These are phyloP conservation scores for Ascochyta lentis DNA, from an alignment of 2,329 filamentous ascomycete species.

Conservation along the genomic window DNA sequence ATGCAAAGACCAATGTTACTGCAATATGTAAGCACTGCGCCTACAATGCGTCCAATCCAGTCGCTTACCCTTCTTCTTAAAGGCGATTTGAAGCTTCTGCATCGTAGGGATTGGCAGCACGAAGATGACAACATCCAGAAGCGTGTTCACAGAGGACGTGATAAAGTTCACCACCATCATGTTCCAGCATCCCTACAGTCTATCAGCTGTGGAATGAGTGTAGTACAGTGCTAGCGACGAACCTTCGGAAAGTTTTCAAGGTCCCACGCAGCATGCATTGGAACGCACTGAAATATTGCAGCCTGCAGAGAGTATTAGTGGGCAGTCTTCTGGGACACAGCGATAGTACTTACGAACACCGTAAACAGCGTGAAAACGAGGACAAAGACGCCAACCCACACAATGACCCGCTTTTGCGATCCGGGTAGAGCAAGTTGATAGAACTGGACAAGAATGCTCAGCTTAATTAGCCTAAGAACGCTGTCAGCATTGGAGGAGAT, in stretches of 20 bases:
- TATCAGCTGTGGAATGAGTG: background rate
- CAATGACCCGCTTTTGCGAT: background rate
- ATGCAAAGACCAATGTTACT: no score
- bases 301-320: background rate
- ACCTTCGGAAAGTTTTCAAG: background rate
- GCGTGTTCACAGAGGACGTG: background rate
- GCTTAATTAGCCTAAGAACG: background rate
- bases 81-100: no score
- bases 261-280: background rate
- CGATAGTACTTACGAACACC: background rate
- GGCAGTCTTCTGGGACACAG: background rate
- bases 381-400: background rate
- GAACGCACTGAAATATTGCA: constrained; percentile 1
- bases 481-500: no score
- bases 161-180: background rate
- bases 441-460: constrained; percentile 2
- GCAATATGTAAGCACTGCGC: no score
- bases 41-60: no score
- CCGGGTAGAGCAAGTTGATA: background rate
- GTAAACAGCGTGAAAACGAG: no score
- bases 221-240: background rate
- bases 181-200: background rate
- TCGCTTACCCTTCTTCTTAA: no score
- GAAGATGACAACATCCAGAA: background rate
- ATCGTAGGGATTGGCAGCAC: no score